Evolutionary conservation across 306 rosid species (phyloP), one percentile per base, ranked within the genome.

Genomic region (Vigna mungo): DNA sequence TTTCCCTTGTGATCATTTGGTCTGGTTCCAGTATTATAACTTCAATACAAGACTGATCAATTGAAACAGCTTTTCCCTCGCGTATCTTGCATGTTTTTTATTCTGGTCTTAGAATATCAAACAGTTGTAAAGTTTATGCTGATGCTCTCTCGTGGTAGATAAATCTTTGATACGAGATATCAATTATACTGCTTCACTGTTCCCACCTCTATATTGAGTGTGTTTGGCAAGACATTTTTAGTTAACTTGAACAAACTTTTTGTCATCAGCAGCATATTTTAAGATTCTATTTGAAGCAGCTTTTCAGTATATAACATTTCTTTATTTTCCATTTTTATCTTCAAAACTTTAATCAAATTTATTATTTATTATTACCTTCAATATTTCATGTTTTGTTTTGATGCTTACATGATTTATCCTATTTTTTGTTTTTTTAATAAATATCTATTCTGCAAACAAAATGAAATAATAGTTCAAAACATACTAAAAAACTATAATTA

Each of bases 1-100:
- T 65, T 41, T 18, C 17, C 52, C 32, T 9, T 4, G 34, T 65
- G 10, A 39, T 65, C 34, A 65, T 4, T 39, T 65, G 71, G 51
- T 18, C 5, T 39, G 51, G 12, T 64, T 64, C 27, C n/a, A 11
- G 52, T 65, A 11, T 39, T 11, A 37, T 64, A 65, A 65, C 52
- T 36, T 36, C 8, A n/a, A 36, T 9, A 30, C 34, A 59, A 69
- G 7, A 15, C 60, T 15, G 78, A n/a, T 67, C 59, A 14, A 66
- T 81, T 14, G 48, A 76, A 58, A 46, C 76, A 51, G 6, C 47
- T 69, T 64, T 52, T 9, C 41, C 41, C 46, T 41, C 0, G 11
- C 9, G 13, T 41, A 9, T 41, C 13, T 41, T 41, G 12, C 46
- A 9, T 9, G 46, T 9, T 41, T 41, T 41, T 41, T 13, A 41